These are phyloP conservation scores for Tagetes patula DNA, from an alignment of 129 eudicot species.

Conservation along the genomic window DNA sequence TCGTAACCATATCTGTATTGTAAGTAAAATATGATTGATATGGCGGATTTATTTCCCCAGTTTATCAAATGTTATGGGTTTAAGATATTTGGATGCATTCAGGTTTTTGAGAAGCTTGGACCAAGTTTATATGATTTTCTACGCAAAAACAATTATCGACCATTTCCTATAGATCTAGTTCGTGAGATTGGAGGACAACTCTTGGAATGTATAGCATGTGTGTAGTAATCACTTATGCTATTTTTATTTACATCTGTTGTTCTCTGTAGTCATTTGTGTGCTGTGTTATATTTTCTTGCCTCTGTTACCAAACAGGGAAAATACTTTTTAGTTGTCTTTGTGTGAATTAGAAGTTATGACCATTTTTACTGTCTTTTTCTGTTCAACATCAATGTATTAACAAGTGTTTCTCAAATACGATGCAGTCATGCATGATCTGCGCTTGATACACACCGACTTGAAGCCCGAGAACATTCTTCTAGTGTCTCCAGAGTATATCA, in stretches of 20 bases:
- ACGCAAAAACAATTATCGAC: constrained; percentile 85
- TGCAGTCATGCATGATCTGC: constrained; percentile 89
- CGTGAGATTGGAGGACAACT: constrained; percentile 93
- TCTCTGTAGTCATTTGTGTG: not conserved
- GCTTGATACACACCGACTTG: constrained; percentile 78
- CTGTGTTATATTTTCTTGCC: not conserved
- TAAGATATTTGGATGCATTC: constrained; percentile 54
- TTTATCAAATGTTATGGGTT: constrained; percentile 53
- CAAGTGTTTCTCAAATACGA: not conserved
- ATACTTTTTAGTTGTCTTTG: not conserved
- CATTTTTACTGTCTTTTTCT: not conserved
- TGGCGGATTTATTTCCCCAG: constrained; percentile 68
- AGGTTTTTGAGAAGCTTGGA: constrained; percentile 96
- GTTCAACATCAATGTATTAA: constrained; percentile 1
- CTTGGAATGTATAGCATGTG: constrained; percentile 89
- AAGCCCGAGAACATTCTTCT: constrained; percentile 87
- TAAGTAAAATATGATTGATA: constrained; percentile 59
- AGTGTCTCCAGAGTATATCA: constrained; percentile 65
- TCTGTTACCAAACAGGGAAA: constrained; percentile 3
- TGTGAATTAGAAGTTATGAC: not conserved
- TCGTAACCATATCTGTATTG: constrained; percentile 99
- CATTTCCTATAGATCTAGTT: constrained; percentile 86
- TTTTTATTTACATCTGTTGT: constrained; percentile 1
- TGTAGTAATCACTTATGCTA: constrained; percentile 50
- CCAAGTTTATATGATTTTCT: constrained; percentile 93